Conservation (phyloP, 345 rosid genomes). For the Theobroma cacao region DNA sequence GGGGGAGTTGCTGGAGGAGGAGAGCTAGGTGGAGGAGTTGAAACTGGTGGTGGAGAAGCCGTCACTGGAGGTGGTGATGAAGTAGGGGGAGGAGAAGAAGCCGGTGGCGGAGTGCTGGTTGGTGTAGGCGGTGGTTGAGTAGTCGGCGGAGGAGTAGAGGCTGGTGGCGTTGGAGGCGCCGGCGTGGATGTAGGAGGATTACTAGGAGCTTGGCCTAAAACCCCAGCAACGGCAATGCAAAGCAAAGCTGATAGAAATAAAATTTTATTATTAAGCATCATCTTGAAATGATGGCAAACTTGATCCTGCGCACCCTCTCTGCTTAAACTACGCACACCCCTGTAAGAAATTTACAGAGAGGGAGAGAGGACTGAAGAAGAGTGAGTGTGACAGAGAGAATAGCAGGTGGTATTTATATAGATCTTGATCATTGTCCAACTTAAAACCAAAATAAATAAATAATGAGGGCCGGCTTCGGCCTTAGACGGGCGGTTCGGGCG, state of each 20-base stretch:
- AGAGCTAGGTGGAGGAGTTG: slow-evolving; percentile 13
- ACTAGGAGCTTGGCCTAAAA: slow-evolving; percentile 12
- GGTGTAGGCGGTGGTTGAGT: slow-evolving; percentile 20
- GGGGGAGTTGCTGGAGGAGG: slow-evolving; percentile 20
- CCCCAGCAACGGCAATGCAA: slow-evolving; percentile 18
- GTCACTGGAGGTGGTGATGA: slow-evolving; percentile 14
- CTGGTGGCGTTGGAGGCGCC: slow-evolving; percentile 8
- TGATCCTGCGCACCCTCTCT: slow-evolving; percentile 7
- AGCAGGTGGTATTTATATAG: not conserved
- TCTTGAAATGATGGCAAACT: not conserved
- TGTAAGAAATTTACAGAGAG: not conserved
- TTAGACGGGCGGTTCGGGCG: too few relatives aligned
- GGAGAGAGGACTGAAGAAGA: not conserved
- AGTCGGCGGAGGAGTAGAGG: slow-evolving; percentile 12
- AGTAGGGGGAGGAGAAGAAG: slow-evolving; percentile 6
- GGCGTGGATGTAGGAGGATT: slow-evolving; percentile 13
- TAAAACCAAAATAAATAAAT: too few relatives aligned
- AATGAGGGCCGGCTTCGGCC: too few relatives aligned
- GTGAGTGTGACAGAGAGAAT: not conserved
- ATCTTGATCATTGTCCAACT: not conserved
- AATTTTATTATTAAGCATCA: not conserved
- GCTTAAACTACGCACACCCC: not conserved
- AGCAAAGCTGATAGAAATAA: not conserved
- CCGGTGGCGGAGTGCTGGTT: not conserved
- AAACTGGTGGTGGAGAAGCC: slow-evolving; percentile 13